Evolutionary conservation across 2,329 filamentous ascomycete species (phyloP), one percentile per base, ranked within the genome.

Genomic region (Chaetomium sp.): DNA sequence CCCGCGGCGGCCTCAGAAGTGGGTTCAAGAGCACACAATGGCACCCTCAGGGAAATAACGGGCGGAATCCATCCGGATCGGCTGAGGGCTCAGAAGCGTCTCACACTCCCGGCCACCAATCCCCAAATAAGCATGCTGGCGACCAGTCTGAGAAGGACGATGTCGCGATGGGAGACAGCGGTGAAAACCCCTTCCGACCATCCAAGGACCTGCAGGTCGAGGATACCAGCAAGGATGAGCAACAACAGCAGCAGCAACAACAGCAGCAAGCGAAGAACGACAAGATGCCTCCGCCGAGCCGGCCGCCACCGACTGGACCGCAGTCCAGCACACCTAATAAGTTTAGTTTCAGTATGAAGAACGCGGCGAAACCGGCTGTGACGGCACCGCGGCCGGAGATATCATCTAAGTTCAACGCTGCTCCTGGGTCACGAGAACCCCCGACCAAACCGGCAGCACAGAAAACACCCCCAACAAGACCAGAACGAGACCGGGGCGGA

Each of bases 281-380:
- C 55, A 74, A 77, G 53, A 80, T 82, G 71, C 78, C 78, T 35
- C 79, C 79, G 19, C 77, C 81, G 9, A 75, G 71, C 55, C 79
- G 80, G 55, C 74, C 80, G 41, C 72, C 79, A 2, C 76, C 79
- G 19, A 74, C 77, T 1, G 78, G 80, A 5, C 76, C 80, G n/a
- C 76, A 79, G n/a, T 68, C 72, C 10, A 74, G 78, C 37, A 72
- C 74, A 14, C 53, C 63, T 53, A 83, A 84, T 45, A 94, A 92
- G 71, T 95, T 96, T 66, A 95, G 90, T 69, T 97, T 97, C 69
- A 90, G 91, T 1, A 90, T 97, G 71, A 96, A 96, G 69, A 81
- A 85, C 8, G 81, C 87, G 43, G 79, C 77, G 9, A 86, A 86
- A 62, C 73, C 78, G 6, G 71, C 77, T 2, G 73, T 80, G 11